Evolutionary conservation across 2,329 filamentous ascomycete species (phyloP), one percentile per base, ranked within the genome.

Genomic region (Cercospora sesami): DNA sequence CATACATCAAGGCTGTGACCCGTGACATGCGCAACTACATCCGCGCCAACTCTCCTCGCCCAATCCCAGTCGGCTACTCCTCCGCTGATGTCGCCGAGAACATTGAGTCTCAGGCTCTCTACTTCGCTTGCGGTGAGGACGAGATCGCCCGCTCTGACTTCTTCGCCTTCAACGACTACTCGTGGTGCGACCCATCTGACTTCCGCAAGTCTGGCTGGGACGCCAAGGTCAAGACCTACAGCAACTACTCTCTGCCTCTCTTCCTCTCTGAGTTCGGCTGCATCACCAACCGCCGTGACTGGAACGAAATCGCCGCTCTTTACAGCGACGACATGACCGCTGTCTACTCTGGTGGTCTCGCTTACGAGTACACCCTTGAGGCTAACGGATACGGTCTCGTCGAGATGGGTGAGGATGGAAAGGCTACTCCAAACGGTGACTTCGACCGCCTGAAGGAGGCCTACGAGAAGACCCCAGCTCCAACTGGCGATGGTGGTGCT

Each of bases 201-300:
- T 93, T 91, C 82, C 78, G 80, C 57, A 83, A 81, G 62, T 90
- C 93, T 39, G 93, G 92, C 74, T 97, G 93, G 93, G 86, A 93
- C 79, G 80, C 89, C 77, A 96, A 96, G 86, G 93, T 96, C 69
- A 85, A 91, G 84, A 93, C 91, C 82, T 96, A 95, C 81, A 89
- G 87, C 69, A 88, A 91, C 79, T 96, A 96, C 79, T 91, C 92
- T 74, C 83, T 97, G 58, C 92, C 93, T 64, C 90, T 97, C 78
- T 97, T 97, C 87, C 86, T 98, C 62, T 96, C 93, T 60, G 94
- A 98, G 80, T 98, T 91, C 77, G 94, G 94, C 71, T 98, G 94
- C 85, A 90, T 87, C 81, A 90, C 87, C 78, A 93, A 92, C 84
- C 87, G 83, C 66, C 93, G 94, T 74, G 84, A 90, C 77, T 98